A percentile compares a stretch with the other conserved stretches of the same genome.
Evolutionary conservation across 2,329 filamentous ascomycete genomes (phyloP).

Genomic region (Paraconiothyrium brasiliense): DNA sequence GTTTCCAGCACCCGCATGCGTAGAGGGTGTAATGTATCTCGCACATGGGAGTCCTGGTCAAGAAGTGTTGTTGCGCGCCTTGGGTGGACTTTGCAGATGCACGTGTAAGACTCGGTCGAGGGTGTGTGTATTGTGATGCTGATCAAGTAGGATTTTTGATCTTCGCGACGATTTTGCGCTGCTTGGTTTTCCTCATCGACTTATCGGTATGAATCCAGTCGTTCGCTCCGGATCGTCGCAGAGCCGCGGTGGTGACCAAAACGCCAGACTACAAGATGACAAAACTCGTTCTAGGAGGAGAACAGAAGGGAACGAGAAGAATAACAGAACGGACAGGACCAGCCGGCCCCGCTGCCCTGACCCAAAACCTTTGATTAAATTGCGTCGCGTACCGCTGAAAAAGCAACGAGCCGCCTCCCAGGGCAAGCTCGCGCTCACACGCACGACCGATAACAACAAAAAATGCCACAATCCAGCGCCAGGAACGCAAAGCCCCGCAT

Average conservation of each 20-base stretch:
- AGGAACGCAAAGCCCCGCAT: conserved; percentile 13
- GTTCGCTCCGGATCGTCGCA: neutral
- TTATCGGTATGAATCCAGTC: neutral
- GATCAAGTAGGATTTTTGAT: neutral
- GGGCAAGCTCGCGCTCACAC: neutral
- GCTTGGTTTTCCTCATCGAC: neutral
- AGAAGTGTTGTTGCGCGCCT: neutral
- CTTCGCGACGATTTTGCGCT: neutral
- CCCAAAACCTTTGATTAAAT: conserved; percentile 3
- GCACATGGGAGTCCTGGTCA: conserved; percentile 2
- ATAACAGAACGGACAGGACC: neutral
- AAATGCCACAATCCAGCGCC: conserved; percentile 10
- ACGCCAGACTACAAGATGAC: neutral
- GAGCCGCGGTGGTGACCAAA: neutral
- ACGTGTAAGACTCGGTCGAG: neutral
- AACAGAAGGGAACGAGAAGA: neutral
- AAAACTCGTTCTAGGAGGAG: neutral
- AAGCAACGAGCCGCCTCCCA: conserved; percentile 6
- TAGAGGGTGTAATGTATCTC: conserved; percentile 13
- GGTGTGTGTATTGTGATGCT: neutral
- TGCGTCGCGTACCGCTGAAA: neutral
- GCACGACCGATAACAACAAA: conserved; percentile 1
- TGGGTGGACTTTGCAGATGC: neutral
- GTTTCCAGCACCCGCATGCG: conserved; percentile 6
- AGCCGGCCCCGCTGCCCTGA: conserved; percentile 3